These are phyloP conservation scores for Neoboletus brunneissimus DNA, from an alignment of 768 basidiomycete genomes.

Conservation along the genomic window DNA sequence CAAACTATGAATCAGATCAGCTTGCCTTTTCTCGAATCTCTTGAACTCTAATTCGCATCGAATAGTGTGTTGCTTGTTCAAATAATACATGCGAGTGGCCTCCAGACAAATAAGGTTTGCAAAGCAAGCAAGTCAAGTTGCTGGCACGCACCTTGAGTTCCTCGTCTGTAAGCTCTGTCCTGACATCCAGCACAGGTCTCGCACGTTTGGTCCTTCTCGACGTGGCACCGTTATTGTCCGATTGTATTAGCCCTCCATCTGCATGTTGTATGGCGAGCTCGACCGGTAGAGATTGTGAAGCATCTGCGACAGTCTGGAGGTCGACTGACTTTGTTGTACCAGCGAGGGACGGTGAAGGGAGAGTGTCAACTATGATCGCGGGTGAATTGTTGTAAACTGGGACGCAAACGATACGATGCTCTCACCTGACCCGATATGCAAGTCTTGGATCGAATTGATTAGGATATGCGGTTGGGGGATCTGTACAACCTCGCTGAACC, in stretches of 20 bases:
- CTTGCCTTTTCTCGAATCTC: conserved; percentile 53
- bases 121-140: not conserved
- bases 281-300: conserved; percentile 1
- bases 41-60: conserved; percentile 51
- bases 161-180: conserved; percentile 80
- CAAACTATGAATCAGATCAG: conserved; percentile 55
- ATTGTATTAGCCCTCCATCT: not conserved
- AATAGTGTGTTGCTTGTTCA: conserved; percentile 56
- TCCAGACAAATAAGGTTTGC: conserved; percentile 22
- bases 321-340: conserved; percentile 6
- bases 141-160: conserved; percentile 60
- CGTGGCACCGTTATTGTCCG: not conserved
- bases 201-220: conserved; percentile 47
- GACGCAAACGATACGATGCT: not conserved
- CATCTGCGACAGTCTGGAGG: not conserved
- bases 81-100: conserved; percentile 64
- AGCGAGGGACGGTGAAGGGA: not conserved
- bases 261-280: not conserved
- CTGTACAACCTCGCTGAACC: not conserved
- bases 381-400: not conserved
- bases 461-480: not conserved
- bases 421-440: conserved; percentile 7
- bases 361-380: conserved; percentile 3
- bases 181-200: conserved; percentile 60
- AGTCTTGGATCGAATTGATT: not conserved